Evolutionary conservation across 169 alveolate species (phyloP).

Genomic region (Plasmodium vinckei): DNA sequence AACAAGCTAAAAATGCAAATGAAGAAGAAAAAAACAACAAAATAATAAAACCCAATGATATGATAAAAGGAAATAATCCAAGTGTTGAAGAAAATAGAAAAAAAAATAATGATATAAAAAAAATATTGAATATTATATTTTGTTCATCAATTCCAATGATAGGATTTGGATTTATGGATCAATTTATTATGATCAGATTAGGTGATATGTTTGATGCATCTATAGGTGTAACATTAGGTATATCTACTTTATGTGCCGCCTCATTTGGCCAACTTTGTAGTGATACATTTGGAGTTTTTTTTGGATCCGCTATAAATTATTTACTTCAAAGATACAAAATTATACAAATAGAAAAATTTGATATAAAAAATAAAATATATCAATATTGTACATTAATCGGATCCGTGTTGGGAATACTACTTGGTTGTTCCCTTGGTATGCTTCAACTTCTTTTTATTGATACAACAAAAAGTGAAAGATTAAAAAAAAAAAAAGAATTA

Average conservation of each 20-base stretch:
- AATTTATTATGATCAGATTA: slow-evolving; percentile 69
- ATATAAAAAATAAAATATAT: slow-evolving; percentile 55
- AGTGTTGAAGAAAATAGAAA: neutral
- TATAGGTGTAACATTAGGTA: slow-evolving; percentile 62
- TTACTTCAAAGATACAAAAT: slow-evolving; percentile 47
- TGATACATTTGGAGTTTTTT: slow-evolving; percentile 63
- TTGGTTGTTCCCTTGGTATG: slow-evolving; percentile 65
- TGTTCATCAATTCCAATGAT: slow-evolving; percentile 74
- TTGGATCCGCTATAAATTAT: slow-evolving; percentile 55
- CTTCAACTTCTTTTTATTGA: slow-evolving; percentile 52
- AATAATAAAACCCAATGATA: no score
- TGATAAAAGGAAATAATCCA: neutral
- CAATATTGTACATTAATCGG: slow-evolving; percentile 65
- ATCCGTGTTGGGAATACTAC: slow-evolving; percentile 53
- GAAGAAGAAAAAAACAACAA: neutral
- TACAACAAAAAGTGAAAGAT: slow-evolving; percentile 64
- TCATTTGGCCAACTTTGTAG: slow-evolving; percentile 68
- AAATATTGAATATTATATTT: slow-evolving; percentile 51
- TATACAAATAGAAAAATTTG: slow-evolving; percentile 40
- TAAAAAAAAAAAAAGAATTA: slow-evolving; percentile 60
- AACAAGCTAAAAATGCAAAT: neutral
- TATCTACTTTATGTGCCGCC: slow-evolving; percentile 71
- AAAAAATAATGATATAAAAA: slow-evolving; percentile 50
- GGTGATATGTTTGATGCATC: slow-evolving; percentile 75
- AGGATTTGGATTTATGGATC: slow-evolving; percentile 72